phyloP scores from a whole-genome alignment of 345 rosid species.

The Cardamine occulta region DNA sequence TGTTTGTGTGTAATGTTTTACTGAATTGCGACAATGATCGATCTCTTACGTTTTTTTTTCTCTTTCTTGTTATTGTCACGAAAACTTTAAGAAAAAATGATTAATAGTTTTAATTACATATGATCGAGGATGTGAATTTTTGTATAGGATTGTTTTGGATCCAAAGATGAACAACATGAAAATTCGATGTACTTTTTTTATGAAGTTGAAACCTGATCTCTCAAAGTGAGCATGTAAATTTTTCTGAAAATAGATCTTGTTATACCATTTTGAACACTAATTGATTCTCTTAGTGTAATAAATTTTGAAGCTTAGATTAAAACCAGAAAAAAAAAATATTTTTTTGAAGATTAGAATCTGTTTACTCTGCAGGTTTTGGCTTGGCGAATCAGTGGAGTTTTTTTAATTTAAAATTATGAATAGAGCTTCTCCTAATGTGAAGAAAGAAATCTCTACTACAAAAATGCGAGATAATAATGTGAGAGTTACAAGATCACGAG shows the following conservation, averaged over 20 bases:
- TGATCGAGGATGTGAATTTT: neutral
- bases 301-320: too few species aligned
- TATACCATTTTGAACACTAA: neutral
- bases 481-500: constrained; percentile 71
- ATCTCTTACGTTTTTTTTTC: neutral
- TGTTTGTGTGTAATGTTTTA: neutral
- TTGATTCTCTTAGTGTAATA: neutral
- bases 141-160: neutral
- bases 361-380: constrained; percentile 24
- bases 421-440: constrained; percentile 52
- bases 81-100: neutral
- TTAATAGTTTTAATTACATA: neutral
- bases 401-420: constrained; percentile 3
- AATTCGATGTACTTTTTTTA: too few species aligned
- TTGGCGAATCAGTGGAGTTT: neutral
- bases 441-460: constrained; percentile 48
- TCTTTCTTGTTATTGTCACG: constrained; percentile 7
- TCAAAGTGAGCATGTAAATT: neutral
- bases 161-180: neutral
- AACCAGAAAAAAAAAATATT: too few species aligned
- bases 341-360: neutral
- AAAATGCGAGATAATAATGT: constrained; percentile 45
- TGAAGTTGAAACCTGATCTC: neutral
- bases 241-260: neutral
- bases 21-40: neutral